Evolutionary conservation across 2,329 filamentous ascomycete species (phyloP), one percentile per base, ranked within the genome.

Genomic region (Drechslera avenae): DNA sequence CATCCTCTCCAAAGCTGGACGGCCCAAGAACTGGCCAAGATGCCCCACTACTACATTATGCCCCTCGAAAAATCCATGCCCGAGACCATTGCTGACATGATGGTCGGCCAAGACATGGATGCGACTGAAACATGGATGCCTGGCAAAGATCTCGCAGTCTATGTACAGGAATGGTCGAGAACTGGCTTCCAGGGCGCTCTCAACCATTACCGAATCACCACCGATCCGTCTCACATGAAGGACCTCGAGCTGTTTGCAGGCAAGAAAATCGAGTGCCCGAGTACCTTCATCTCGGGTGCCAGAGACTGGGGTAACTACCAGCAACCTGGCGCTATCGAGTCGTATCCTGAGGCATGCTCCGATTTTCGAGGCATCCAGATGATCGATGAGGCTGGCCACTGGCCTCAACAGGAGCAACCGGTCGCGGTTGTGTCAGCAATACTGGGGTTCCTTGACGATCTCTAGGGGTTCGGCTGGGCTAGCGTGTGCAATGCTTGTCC

Each of bases 11-110:
- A 73, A 10, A 75, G 71, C 2, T 88, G 84, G 84, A 78, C 72
- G 2, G 85, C 85, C 0, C 66, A 74, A 10, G 81, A 85, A 36
- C 66, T 89, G 2, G 78, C 77, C 1, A 76, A 81, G 50, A 79
- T 89, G 77, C 86, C 86, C 0, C 76, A 82, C 44, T 89, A 89
- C 75, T 89, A 89, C 72, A 78, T 88, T 59, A 86, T 89, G 85
- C 81, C 78, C 1, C 68, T 79, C 2, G 63, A 80, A 39, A 73
- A 76, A 7, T 80, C 78, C 1, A 88, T 89, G 82, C 83, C 84
- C 0, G 75, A 83, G 39, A 77, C 79, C 0, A 79, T 90, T 1
- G 75, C 76, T 1, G 57, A 72, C 8, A 78, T 81, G 60, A 87
- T 88, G 84, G 56, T 64, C 2, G 66, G 64, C 14, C 81, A 86